Percentiles rank a stretch among this genome's conserved stretches.
phyloP scores from a whole-genome alignment of 257 asterid species.

The Nicotiana noctiflora region DNA sequence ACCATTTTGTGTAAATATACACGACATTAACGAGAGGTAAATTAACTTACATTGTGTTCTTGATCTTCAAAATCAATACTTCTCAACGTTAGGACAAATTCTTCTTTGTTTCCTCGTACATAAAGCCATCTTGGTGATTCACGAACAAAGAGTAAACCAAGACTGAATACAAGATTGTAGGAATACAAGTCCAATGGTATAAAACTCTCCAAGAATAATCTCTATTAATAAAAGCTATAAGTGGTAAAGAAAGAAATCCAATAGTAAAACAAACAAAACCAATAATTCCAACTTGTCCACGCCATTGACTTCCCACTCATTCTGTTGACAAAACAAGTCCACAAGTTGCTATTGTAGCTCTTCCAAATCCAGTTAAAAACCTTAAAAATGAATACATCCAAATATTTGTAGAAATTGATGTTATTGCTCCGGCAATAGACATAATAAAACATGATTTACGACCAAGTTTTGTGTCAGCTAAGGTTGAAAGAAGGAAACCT shows the following conservation, averaged over 20 bases:
- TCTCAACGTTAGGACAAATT: constrained; percentile 38
- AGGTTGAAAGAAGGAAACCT: constrained; percentile 49
- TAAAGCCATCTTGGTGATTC: constrained; percentile 84
- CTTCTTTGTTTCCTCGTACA: constrained; percentile 45
- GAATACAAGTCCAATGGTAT: constrained; percentile 54
- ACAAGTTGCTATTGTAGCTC: constrained; percentile 51
- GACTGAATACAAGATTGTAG: constrained; percentile 31
- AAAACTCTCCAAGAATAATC: constrained; percentile 59
- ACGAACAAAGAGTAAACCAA: constrained; percentile 21
- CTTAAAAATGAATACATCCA: constrained; percentile 41
- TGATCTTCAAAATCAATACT: constrained; percentile 15
- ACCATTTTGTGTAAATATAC: too few species aligned
- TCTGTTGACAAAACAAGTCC: constrained; percentile 59
- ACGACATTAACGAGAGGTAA: background rate
- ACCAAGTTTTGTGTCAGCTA: constrained; percentile 62
- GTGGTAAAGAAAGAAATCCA: constrained; percentile 62
- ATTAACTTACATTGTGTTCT: background rate
- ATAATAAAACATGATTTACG: constrained; percentile 47
- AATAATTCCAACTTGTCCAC: constrained; percentile 43
- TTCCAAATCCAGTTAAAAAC: constrained; percentile 48
- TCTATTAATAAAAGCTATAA: constrained; percentile 24
- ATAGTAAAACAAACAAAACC: constrained; percentile 48
- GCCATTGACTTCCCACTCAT: constrained; percentile 57
- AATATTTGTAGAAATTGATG: constrained; percentile 38
- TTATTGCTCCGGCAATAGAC: constrained; percentile 40